phyloP scores from a whole-genome alignment of 345 rosid genomes.

The Passiflora organensis region DNA sequence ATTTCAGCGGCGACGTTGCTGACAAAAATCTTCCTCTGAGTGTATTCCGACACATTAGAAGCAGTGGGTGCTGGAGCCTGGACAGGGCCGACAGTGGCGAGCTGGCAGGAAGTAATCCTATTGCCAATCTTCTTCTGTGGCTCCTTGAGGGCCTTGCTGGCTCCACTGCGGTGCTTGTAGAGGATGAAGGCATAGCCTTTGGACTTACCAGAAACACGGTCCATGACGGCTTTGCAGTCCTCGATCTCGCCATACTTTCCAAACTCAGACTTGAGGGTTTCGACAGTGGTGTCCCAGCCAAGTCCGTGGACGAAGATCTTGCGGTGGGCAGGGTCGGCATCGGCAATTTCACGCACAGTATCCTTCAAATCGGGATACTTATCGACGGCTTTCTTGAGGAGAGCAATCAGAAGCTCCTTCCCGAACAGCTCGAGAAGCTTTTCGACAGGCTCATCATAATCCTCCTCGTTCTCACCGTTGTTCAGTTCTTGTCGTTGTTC shows the following conservation, averaged over 20 bases:
- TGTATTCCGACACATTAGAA: slow-evolving; percentile 34
- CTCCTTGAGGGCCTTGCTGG: slow-evolving; percentile 60
- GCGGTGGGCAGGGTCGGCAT: slow-evolving; percentile 61
- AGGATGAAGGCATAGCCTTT: slow-evolving; percentile 84
- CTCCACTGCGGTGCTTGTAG: slow-evolving; percentile 63
- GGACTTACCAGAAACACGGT: slow-evolving; percentile 63
- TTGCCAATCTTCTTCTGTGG: slow-evolving; percentile 84
- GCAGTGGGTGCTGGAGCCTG: slow-evolving; percentile 20
- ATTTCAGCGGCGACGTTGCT: slow-evolving; percentile 69
- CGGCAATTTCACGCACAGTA: slow-evolving; percentile 51
- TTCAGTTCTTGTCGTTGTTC: not conserved
- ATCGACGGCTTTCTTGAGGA: slow-evolving; percentile 46
- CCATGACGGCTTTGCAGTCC: slow-evolving; percentile 54
- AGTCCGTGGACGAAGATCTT: slow-evolving; percentile 85
- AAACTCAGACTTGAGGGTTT: slow-evolving; percentile 53
- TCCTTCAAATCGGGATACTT: slow-evolving; percentile 51
- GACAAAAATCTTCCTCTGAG: slow-evolving; percentile 76
- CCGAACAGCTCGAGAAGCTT: not conserved
- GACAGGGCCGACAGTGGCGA: slow-evolving; percentile 55
- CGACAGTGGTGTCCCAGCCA: slow-evolving; percentile 82
- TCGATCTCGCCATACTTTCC: slow-evolving; percentile 69
- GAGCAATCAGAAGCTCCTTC: slow-evolving; percentile 57
- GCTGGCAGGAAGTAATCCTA: slow-evolving; percentile 72
- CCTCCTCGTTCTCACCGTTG: not conserved
- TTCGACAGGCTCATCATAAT: not conserved